Evolutionary conservation across 352 stramenopile species (phyloP).

Genomic region (Pythium phragmiticola): DNA sequence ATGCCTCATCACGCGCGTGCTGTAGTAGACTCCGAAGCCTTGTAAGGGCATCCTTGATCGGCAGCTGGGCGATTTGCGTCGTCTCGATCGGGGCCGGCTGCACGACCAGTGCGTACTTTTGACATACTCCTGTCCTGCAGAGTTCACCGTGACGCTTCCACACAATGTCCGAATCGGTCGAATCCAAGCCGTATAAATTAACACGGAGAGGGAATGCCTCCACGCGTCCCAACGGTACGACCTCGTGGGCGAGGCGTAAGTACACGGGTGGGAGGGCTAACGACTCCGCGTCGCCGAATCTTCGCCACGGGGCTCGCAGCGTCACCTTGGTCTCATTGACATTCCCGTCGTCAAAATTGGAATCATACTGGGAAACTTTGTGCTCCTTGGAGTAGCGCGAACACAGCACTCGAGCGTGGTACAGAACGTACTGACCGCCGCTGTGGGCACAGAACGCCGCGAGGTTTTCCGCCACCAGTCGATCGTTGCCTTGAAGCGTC

Average conservation of each 20-base stretch:
- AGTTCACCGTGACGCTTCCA: no score
- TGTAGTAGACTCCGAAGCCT: no score
- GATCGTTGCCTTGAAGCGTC: not conserved
- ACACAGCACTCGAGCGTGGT: not conserved
- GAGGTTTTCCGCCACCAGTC: not conserved
- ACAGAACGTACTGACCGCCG: not conserved
- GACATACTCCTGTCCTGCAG: no score
- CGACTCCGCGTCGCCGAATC: not conserved
- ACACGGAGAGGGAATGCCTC: not conserved
- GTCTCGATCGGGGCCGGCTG: no score
- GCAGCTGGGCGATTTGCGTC: no score
- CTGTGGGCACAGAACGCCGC: not conserved
- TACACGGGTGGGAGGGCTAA: not conserved
- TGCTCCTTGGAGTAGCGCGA: not conserved
- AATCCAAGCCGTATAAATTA: no score
- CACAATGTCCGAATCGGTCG: no score
- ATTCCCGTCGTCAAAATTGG: not conserved
- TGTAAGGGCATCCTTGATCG: no score
- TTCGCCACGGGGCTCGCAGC: not conserved
- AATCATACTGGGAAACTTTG: not conserved
- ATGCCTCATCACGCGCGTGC: no score
- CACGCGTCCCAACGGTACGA: not conserved
- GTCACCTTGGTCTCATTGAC: not conserved
- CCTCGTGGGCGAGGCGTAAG: not conserved
- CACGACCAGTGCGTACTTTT: no score